Evolutionary conservation across 768 basidiomycete species (phyloP), one percentile per base, ranked within the genome.

Genomic region (Agaricus sinodeliciosus): DNA sequence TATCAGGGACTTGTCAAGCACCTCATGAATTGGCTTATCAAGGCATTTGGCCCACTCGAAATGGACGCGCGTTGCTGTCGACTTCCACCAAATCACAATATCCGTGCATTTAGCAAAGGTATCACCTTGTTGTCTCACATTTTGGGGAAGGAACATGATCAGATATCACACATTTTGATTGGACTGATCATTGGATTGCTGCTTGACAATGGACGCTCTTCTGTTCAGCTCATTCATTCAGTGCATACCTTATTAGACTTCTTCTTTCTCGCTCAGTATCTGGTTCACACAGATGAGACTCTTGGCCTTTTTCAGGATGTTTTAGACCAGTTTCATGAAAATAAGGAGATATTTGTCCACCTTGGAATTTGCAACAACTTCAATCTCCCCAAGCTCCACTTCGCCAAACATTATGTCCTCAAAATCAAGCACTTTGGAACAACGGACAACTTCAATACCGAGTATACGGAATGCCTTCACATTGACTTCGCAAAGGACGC

Each of bases 301-400:
- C 59, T 73, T 3, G 46, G 34, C 1, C 34, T 43, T 0, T 19
- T 75, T 1, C 47, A 67, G 0, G 56, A 60, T 11, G 57, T 67
- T 0, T 57, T 69, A 1, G 18, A 56, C 1, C 15, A 18, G 2
- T 73, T 71, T 48, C 66, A 72, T 36, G 37, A 43, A 6, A 44
- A 68, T 47, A 66, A 66, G 40, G 35, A 61, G 1, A 57, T 70
- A 1, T 70, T 73, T 48, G 28, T 67, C 15, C 37, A 55, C 11
- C 58, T 65, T 2, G 62, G 60, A 12, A 61, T 69, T 19, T 61
- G 63, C 1, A 26, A 53, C 0, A 41, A 70, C 37, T 73, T 75
- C 57, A 65, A 70, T 25, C 61, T 75, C 9, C 70, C 69, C 0
- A 75, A 74, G 43, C 49, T 71, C 2, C 70, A 72, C 49, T 61